Evolutionary conservation across 73 alveolate species (phyloP).

Genomic region (Tetrahymena borealis): DNA sequence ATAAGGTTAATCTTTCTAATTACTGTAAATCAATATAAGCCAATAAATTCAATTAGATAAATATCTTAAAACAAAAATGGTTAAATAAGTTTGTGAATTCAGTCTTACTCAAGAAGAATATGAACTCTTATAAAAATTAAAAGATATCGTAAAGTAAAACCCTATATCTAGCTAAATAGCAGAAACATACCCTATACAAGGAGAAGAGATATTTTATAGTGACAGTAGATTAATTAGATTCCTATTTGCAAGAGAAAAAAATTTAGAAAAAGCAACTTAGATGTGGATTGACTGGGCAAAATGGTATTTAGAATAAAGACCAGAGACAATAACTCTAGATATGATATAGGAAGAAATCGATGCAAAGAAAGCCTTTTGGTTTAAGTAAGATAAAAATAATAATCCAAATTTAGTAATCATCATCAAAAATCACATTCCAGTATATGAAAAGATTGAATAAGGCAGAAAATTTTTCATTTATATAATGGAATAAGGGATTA

Average conservation of each 20-base stretch:
- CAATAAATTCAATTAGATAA: too few relatives aligned
- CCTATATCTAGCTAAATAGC: neutral
- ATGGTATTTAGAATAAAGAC: neutral
- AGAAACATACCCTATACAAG: neutral
- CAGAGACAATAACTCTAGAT: neutral
- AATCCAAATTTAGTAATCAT: neutral
- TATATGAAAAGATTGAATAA: neutral
- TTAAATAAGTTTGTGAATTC: neutral
- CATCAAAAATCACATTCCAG: neutral
- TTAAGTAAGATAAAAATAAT: neutral
- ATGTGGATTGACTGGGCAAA: neutral
- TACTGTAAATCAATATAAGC: too few relatives aligned
- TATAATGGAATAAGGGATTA: neutral
- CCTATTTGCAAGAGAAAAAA: neutral
- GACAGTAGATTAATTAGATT: neutral
- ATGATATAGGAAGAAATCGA: neutral
- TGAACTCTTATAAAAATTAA: neutral
- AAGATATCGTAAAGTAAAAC: neutral
- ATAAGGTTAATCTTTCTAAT: too few relatives aligned
- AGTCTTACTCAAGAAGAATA: neutral
- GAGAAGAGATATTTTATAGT: neutral
- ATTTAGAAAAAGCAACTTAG: neutral
- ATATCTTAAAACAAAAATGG: neutral
- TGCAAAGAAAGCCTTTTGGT: neutral
- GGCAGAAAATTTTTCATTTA: neutral